Percentiles rank a stretch among this genome's conserved stretches.
Evolutionary conservation across 2,329 filamentous ascomycete species (phyloP).

Genomic region (Westerdykella ornata): DNA sequence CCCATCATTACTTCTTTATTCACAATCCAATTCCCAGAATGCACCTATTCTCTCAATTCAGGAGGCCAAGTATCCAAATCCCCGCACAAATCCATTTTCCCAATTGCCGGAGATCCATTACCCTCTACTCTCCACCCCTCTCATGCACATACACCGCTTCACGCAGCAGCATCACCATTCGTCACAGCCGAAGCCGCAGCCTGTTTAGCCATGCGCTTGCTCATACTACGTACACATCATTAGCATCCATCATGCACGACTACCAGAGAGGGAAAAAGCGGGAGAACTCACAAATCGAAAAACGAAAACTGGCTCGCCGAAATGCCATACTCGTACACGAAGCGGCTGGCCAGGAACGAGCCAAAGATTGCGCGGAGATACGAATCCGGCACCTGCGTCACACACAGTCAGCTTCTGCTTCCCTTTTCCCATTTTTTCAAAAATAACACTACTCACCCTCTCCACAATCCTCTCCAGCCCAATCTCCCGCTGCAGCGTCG

Average conservation of each 20-base stretch:
- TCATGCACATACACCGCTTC: no score
- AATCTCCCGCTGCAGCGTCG: slow-evolving; percentile 78
- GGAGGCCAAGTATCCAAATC: no score
- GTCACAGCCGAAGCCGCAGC: no score
- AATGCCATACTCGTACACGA: slow-evolving; percentile 93
- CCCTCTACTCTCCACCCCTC: no score
- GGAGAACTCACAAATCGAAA: slow-evolving; percentile 80
- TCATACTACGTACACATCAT: slow-evolving; percentile 35
- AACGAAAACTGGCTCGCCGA: slow-evolving; percentile 94
- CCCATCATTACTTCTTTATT: no score
- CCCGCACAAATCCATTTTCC: no score
- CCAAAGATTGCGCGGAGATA: slow-evolving; percentile 95
- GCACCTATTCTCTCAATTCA: no score
- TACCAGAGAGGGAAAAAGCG: background rate
- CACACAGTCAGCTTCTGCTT: slow-evolving; percentile 12
- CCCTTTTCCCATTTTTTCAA: no score
- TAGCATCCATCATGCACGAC: background rate
- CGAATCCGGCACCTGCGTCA: slow-evolving; percentile 65
- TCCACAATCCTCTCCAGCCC: slow-evolving; percentile 80
- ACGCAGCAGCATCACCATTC: no score
- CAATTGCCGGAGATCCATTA: no score
- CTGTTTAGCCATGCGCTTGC: slow-evolving; percentile 41
- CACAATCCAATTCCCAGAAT: no score
- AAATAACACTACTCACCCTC: slow-evolving; percentile 50
- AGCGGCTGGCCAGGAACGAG: slow-evolving; percentile 87